Evolutionary conservation across 257 asterid species (phyloP).

Genomic region (Galeopsis tetrahit): DNA sequence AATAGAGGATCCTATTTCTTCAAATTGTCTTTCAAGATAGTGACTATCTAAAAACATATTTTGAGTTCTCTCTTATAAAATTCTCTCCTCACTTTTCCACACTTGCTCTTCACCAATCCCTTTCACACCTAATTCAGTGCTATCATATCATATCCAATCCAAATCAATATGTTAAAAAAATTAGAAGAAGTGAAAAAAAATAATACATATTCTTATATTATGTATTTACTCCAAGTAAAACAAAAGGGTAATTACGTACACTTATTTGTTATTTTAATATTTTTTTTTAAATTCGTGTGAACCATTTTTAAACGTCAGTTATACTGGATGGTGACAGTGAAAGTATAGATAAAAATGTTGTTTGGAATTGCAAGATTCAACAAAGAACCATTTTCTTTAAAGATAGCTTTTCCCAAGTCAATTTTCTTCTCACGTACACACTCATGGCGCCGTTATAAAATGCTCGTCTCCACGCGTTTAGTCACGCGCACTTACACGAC

Average conservation of each 20-base stretch:
- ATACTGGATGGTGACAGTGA: too few species aligned
- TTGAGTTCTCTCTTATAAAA: constrained; percentile 33
- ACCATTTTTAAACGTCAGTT: too few species aligned
- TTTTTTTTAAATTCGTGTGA: too few species aligned
- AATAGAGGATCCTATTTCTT: background rate
- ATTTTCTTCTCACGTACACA: constrained; percentile 25
- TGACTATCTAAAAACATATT: constrained; percentile 49
- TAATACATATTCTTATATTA: background rate
- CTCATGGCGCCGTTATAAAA: constrained; percentile 29
- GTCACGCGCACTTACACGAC: background rate
- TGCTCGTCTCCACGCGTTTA: background rate
- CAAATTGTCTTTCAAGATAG: constrained; percentile 41
- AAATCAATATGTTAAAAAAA: background rate
- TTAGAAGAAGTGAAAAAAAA: background rate
- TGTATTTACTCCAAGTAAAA: too few species aligned
- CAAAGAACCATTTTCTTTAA: constrained; percentile 43
- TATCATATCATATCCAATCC: background rate
- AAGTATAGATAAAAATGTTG: background rate
- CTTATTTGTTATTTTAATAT: too few species aligned
- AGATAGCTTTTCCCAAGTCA: constrained; percentile 60
- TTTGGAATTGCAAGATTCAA: constrained; percentile 32
- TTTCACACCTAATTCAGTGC: constrained; percentile 33
- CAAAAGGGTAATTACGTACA: too few species aligned
- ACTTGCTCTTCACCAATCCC: constrained; percentile 35
- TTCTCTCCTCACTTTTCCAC: constrained; percentile 31